These are phyloP conservation scores for Oryza australiensis DNA, from an alignment of 176 grass and related monocot species.

Conservation along the genomic window DNA sequence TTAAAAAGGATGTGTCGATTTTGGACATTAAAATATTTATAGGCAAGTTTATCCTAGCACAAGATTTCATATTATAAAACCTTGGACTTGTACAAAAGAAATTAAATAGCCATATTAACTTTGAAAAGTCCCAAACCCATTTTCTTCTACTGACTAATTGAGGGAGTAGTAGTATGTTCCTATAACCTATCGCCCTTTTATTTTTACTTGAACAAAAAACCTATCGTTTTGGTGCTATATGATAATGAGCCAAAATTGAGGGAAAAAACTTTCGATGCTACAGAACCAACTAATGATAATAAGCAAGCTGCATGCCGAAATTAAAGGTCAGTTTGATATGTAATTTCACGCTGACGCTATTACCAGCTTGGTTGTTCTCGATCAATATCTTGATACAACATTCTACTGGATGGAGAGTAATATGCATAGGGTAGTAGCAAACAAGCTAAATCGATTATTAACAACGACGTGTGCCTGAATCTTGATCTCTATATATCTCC, in stretches of 20 bases:
- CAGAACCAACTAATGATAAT: not conserved
- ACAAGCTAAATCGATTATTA: not conserved
- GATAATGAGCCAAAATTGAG: too few species aligned
- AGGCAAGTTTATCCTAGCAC: not conserved
- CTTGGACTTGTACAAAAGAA: not conserved
- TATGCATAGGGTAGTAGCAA: not conserved
- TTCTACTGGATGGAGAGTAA: not conserved
- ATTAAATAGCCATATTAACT: not conserved
- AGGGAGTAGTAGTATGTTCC: not conserved
- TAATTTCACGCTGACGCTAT: not conserved
- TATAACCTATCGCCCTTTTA: not conserved
- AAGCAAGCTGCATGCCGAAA: not conserved
- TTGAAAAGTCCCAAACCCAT: not conserved
- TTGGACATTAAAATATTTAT: too few species aligned
- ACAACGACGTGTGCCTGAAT: conserved; percentile 28
- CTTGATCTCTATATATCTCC: not conserved
- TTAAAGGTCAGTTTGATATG: not conserved
- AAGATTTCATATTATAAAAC: not conserved
- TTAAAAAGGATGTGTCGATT: too few species aligned
- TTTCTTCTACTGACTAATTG: not conserved
- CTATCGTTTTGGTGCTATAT: not conserved
- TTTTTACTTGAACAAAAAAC: not conserved
- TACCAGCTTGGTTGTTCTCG: conserved; percentile 7
- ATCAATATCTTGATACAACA: not conserved
- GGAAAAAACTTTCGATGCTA: too few species aligned